Conservation (phyloP, 768 basidiomycete species). For the Dictyophora rubrovolvata region DNA sequence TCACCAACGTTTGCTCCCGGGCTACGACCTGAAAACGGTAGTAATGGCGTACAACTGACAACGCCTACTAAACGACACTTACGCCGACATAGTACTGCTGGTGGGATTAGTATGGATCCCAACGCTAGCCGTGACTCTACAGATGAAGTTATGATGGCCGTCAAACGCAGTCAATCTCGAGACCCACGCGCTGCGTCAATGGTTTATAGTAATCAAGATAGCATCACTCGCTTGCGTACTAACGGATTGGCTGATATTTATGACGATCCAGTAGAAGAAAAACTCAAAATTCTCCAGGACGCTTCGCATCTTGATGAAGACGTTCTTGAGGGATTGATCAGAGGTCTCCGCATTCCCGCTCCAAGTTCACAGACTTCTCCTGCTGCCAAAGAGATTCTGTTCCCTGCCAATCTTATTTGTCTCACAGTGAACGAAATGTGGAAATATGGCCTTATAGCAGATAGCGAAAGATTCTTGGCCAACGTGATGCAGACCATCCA, state of each 20-base stretch:
- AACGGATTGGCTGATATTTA: constrained; percentile 62
- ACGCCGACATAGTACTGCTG: constrained; percentile 79
- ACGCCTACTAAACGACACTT: constrained; percentile 48
- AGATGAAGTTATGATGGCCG: constrained; percentile 67
- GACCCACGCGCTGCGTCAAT: constrained; percentile 84
- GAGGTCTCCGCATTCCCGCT: constrained; percentile 85
- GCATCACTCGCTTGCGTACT: constrained; percentile 50
- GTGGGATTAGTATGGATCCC: constrained; percentile 52
- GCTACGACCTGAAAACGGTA: constrained; percentile 44
- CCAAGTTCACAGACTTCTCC: constrained; percentile 86
- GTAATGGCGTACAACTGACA: constrained; percentile 22
- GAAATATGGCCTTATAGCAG: constrained; percentile 95
- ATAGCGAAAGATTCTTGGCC: constrained; percentile 95
- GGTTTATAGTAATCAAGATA: constrained; percentile 77
- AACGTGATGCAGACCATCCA: constrained; percentile 99
- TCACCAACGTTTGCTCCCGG: constrained; percentile 83
- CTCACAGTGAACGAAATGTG: constrained; percentile 99
- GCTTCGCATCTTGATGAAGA: constrained; percentile 87
- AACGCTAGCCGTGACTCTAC: constrained; percentile 60
- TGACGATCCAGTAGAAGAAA: constrained; percentile 91
- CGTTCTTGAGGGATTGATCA: constrained; percentile 80
- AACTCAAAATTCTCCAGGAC: constrained; percentile 88
- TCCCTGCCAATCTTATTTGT: constrained; percentile 97
- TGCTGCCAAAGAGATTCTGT: constrained; percentile 93
- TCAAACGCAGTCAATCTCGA: constrained; percentile 57